Evolutionary conservation across 305 asterid genomes (phyloP).

Genomic region (Fraxinus sp.): DNA sequence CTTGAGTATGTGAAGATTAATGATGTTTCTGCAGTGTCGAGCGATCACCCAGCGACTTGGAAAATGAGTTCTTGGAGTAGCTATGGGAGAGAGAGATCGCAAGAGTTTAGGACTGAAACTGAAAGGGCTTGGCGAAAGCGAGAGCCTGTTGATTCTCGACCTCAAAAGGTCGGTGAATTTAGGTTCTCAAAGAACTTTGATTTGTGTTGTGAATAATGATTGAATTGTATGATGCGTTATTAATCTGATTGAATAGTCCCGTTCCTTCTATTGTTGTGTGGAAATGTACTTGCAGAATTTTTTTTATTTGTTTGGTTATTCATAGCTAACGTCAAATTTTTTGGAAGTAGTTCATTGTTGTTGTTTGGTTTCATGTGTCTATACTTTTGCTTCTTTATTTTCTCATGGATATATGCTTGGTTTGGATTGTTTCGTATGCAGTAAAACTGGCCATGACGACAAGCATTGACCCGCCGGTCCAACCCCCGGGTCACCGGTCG

Average conservation of each 20-base stretch:
- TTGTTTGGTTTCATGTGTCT: no score
- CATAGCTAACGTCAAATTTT: no score
- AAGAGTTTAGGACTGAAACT: constrained; percentile 30
- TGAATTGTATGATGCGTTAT: not conserved
- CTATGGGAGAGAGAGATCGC: constrained; percentile 46
- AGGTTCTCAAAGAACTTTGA: constrained; percentile 14
- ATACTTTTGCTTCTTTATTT: not conserved
- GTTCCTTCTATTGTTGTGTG: not conserved
- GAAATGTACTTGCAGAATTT: not conserved
- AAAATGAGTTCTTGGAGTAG: constrained; percentile 67
- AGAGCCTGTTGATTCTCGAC: constrained; percentile 43
- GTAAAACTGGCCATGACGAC: no score
- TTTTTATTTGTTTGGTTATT: not conserved
- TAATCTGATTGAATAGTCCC: not conserved
- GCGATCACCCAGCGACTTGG: constrained; percentile 30
- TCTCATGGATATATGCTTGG: no score
- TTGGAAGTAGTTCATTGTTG: no score
- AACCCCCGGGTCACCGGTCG: no score
- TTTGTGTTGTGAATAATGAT: not conserved
- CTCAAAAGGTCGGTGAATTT: constrained; percentile 56
- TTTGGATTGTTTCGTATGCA: no score
- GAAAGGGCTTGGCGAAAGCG: constrained; percentile 79
- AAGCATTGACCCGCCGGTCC: no score
- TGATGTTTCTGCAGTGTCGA: constrained; percentile 33
- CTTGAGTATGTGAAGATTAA: constrained; percentile 59